Percentiles rank a stretch among this genome's conserved stretches.
phyloP scores from a whole-genome alignment of 345 rosid species.

The Microcos paniculata region DNA sequence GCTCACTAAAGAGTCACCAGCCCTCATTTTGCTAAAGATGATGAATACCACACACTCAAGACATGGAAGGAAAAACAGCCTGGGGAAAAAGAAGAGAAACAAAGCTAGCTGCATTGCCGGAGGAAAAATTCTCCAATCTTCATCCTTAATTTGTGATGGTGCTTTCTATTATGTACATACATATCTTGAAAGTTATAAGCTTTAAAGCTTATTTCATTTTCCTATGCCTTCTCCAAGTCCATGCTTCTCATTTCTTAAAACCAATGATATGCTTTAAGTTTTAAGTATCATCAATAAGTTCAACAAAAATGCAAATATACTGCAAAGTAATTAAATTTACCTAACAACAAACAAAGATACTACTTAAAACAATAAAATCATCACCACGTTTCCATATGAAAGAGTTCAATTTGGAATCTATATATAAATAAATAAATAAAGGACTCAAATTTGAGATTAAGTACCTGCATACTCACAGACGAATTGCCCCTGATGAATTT shows the following conservation, averaged over 20 bases:
- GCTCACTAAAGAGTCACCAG: not conserved
- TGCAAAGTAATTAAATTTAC: not conserved
- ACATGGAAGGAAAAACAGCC: not conserved
- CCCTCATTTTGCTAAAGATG: not conserved
- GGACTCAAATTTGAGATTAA: not conserved
- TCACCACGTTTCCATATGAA: not conserved
- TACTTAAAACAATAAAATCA: not conserved
- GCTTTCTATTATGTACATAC: not conserved
- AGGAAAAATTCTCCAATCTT: not conserved
- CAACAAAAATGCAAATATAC: not conserved
- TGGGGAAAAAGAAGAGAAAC: not conserved
- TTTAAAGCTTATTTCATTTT: not conserved
- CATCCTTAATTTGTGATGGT: not conserved
- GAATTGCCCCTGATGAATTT: constrained; percentile 58
- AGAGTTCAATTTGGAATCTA: not conserved
- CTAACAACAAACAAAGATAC: not conserved
- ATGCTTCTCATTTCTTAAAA: not conserved
- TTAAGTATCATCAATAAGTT: not conserved
- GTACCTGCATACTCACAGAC: constrained; percentile 88
- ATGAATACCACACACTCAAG: not conserved
- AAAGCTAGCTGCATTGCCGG: not conserved
- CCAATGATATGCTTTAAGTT: not conserved
- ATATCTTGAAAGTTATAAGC: not conserved
- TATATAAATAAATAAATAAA: not conserved
- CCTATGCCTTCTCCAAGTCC: not conserved